A percentile compares a stretch with the other conserved stretches of the same genome.
These are phyloP conservation scores for Paecilomyces niveus DNA, from an alignment of 2,329 filamentous ascomycete genomes.

Conservation along the genomic window DNA sequence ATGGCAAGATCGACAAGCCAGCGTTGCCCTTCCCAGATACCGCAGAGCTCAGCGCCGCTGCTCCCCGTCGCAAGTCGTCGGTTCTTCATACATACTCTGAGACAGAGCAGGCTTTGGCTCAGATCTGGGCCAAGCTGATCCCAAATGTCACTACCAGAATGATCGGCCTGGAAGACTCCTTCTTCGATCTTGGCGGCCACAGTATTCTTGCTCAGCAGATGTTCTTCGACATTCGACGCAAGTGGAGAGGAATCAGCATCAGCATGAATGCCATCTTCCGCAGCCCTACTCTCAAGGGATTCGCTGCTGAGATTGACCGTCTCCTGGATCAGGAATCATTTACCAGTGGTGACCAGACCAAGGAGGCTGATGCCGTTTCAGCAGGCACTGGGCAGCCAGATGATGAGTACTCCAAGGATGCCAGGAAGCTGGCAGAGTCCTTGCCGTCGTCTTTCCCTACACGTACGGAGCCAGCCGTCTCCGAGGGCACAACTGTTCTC, in stretches of 20 bases:
- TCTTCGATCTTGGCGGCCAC: conserved; percentile 77
- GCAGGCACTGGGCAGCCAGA: conserved; percentile 28
- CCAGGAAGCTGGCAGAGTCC: conserved; percentile 40
- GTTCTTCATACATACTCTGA: conserved; percentile 41
- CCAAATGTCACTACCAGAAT: conserved; percentile 60
- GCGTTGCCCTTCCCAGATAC: conserved; percentile 74
- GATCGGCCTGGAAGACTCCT: conserved; percentile 55
- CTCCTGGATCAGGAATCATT: conserved; percentile 41
- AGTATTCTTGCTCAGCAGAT: conserved; percentile 76
- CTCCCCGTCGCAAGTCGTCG: conserved; percentile 44
- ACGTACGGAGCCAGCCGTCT: conserved; percentile 26
- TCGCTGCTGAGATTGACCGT: conserved; percentile 50
- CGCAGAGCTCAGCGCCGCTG: conserved; percentile 55
- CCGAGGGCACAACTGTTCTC: conserved; percentile 54
- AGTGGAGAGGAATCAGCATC: conserved; percentile 57
- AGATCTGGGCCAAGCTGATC: conserved; percentile 68
- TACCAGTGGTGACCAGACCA: conserved; percentile 32
- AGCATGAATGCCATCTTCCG: conserved; percentile 65
- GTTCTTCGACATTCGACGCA: conserved; percentile 60
- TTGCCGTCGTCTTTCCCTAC: conserved; percentile 41
- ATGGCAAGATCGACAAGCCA: conserved; percentile 76
- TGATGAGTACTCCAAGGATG: conserved; percentile 45
- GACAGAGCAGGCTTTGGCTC: conserved; percentile 61
- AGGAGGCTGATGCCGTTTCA: conserved; percentile 34
- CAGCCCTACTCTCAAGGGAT: conserved; percentile 54